Base-by-base conservation (phyloP, 2,329 filamentous ascomycete species). In the Neonectria magnoliae region DNA sequence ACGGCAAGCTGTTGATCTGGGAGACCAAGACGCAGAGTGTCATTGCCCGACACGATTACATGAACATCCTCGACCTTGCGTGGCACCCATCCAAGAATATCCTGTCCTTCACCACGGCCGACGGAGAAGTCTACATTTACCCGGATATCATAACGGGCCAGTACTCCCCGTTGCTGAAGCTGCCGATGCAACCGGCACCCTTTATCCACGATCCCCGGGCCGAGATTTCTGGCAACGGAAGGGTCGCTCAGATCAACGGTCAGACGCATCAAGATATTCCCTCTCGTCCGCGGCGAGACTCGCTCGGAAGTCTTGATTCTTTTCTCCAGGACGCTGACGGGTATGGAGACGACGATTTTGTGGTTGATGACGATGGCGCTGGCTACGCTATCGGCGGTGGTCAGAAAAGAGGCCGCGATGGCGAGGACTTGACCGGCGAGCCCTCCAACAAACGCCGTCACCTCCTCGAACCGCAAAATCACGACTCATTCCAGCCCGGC, bases 51-150 rank as follows among this genome's bases (percentile, higher is more conserved):
- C 88, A 93, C 71, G 92, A 95, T 61, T 94, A 95, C 75, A 84
- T 90, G 57, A 94, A 94, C 68, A 92, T 98, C 60, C 88, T 96
- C 70, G 93, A 94, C 67, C 84, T 99, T 63, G 87, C 89, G 31
- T 99, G 96, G 95, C 96, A 99, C 75, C 94, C 94, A 6, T 91
- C 87, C 1, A 90, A 94, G 68, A 99, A 99, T 72, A 88, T 95
- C 3, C 81, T 96, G 1, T 97, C 94, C 0, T 98, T 98, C 74
- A 97, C 95, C 1, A 98, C 93, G 41, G 92, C 91, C 1, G 93
- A 97, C 63, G 96, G 97, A 67, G 94, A 98, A 78, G 88, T 98
- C 13, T 98, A 93, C 77, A 98, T 98, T 60, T 92, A 94, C 75
- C 89, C 90, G 11, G 88, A 93, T 58, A 89, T 91, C 70, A 80